Conservation (phyloP, 257 asterid genomes). For the Solanum sejunctum region DNA sequence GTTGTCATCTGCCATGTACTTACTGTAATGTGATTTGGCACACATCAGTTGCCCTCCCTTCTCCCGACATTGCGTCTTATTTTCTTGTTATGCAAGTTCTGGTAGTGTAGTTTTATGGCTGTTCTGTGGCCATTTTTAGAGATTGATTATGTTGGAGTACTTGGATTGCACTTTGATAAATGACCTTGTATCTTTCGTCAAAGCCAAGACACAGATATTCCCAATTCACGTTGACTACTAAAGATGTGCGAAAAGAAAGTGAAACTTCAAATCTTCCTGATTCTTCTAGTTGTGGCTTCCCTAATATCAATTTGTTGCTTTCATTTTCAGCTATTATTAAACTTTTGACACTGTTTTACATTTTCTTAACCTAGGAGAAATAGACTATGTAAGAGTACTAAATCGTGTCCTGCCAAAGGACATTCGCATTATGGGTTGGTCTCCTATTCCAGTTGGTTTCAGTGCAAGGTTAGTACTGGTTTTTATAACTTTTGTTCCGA, state of each 20-base stretch:
- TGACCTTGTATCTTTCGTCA: neutral
- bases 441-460: constrained; percentile 72
- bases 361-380: constrained; percentile 41
- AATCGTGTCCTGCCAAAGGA: constrained; percentile 79
- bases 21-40: neutral
- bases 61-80: neutral
- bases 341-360: neutral
- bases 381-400: constrained; percentile 70
- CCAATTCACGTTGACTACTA: neutral
- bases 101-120: neutral
- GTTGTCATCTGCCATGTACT: neutral
- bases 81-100: neutral
- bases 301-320: neutral
- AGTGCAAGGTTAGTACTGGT: constrained; percentile 60
- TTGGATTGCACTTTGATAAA: neutral
- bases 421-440: constrained; percentile 86
- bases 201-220: neutral
- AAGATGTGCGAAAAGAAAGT: neutral
- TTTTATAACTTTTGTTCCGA: constrained; percentile 1
- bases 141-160: neutral
- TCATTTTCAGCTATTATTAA: neutral
- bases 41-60: neutral
- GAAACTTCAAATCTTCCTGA: neutral
- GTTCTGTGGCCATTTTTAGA: neutral
- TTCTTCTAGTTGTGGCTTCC: neutral